phyloP scores from a whole-genome alignment of 2,329 filamentous ascomycete genomes.

The Aspergillus persii region DNA sequence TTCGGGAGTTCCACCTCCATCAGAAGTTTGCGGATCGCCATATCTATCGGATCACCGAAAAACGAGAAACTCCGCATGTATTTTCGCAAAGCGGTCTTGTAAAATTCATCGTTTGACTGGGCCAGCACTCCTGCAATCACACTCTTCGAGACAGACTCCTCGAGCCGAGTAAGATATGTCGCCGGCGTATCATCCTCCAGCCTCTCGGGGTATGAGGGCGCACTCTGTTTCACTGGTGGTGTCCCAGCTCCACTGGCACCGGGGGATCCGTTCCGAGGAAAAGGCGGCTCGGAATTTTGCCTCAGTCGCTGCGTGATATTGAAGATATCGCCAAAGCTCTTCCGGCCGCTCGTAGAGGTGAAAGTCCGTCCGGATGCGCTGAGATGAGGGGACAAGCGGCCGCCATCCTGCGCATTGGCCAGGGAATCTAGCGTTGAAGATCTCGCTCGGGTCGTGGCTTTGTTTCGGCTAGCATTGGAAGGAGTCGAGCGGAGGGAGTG shows the following conservation, averaged over 20 bases:
- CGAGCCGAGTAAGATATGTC: slow-evolving; percentile 80
- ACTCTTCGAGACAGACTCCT: slow-evolving; percentile 75
- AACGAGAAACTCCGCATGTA: slow-evolving; percentile 96
- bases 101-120: slow-evolving; percentile 82
- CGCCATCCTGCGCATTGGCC: slow-evolving; percentile 68
- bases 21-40: slow-evolving; percentile 90
- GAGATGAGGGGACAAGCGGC: slow-evolving; percentile 64
- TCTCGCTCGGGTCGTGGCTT: slow-evolving; percentile 62
- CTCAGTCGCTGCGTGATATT: slow-evolving; percentile 71
- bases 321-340: slow-evolving; percentile 89
- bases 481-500: slow-evolving; percentile 62
- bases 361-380: slow-evolving; percentile 64
- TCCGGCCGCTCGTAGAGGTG: slow-evolving; percentile 78
- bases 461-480: slow-evolving; percentile 53
- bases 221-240: slow-evolving; percentile 61
- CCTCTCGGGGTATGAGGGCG: slow-evolving; percentile 68
- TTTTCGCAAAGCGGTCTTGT: slow-evolving; percentile 77
- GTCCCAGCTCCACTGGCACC: slow-evolving; percentile 61
- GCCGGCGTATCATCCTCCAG: slow-evolving; percentile 86
- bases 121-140: slow-evolving; percentile 82
- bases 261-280: slow-evolving; percentile 63
- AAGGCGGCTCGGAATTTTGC: slow-evolving; percentile 72
- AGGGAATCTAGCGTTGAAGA: slow-evolving; percentile 90
- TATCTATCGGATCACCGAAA: slow-evolving; percentile 96
- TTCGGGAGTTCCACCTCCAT: slow-evolving; percentile 97